A percentile compares a stretch with the other conserved stretches of the same genome.
phyloP scores from a whole-genome alignment of 176 grass and related monocot genomes.

The Dendrocalamus sinicus region DNA sequence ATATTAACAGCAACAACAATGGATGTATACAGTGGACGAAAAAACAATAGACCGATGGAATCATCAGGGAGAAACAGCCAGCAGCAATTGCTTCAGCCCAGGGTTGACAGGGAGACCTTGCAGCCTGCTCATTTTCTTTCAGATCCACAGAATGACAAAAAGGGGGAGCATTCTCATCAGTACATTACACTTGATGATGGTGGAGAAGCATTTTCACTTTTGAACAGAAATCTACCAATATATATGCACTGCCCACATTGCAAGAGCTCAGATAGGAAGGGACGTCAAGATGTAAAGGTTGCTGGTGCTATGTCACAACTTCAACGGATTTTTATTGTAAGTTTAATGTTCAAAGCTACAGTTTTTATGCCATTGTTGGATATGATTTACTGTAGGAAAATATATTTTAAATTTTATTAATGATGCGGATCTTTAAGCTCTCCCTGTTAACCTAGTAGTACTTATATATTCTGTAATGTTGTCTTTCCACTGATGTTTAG shows the following conservation, averaged over 20 bases:
- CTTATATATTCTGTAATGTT: constrained; percentile 8
- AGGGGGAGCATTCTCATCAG: constrained; percentile 50
- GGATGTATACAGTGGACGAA: constrained; percentile 45
- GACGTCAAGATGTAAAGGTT: constrained; percentile 64
- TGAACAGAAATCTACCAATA: constrained; percentile 91
- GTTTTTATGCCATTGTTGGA: constrained; percentile 15
- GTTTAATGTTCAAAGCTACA: constrained; percentile 10
- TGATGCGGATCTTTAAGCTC: not conserved
- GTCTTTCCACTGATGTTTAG: constrained; percentile 32
- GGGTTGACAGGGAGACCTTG: constrained; percentile 17
- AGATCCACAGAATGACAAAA: constrained; percentile 50
- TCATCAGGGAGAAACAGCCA: constrained; percentile 54
- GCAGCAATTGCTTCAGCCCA: constrained; percentile 43
- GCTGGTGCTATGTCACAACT: constrained; percentile 78
- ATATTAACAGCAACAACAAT: constrained; percentile 9
- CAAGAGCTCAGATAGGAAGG: constrained; percentile 59
- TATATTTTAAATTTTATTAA: constrained; percentile 17
- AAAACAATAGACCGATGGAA: constrained; percentile 45
- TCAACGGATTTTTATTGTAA: constrained; percentile 95
- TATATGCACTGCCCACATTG: constrained; percentile 97
- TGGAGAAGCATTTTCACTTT: constrained; percentile 79
- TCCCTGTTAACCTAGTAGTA: constrained; percentile 19
- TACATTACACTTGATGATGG: constrained; percentile 62
- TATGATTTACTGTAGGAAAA: constrained; percentile 15
- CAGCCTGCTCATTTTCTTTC: constrained; percentile 42